Evolutionary conservation across 768 basidiomycete genomes (phyloP), one percentile per base, ranked within the genome.

Genomic region (Neoboletus brunneissimus): DNA sequence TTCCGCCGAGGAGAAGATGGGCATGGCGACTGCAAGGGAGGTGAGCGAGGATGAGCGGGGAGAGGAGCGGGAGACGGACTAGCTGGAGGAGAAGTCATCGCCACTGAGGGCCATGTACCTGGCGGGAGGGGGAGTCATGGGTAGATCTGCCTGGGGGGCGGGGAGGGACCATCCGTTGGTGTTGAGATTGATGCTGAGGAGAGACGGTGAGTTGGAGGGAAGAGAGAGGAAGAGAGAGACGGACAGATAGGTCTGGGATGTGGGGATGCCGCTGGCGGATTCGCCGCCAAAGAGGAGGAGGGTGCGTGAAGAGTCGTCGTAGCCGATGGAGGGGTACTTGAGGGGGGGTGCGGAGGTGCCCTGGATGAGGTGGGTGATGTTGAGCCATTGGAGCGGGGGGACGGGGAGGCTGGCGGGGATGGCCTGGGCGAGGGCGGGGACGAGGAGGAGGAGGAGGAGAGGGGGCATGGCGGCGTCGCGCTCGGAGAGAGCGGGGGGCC

Each of bases 231-330:
- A 48, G 20, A 27, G 38, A 42, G 29, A 54, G 18, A 67, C 86
- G 52, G 59, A 89, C 89, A 90, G 75, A 66, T 82, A 88, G 1
- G 89, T 91, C 59, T 82, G 76, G 1, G 80, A 80, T 66, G 83
- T 84, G 46, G 78, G 76, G 29, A 87, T 76, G 12, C 86, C 85
- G 57, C 80, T 80, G 53, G 81, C 75, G 5, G 88, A 87, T 72
- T 89, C 80, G 46, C 89, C 89, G 49, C 89, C 89, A 64, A 90
- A 91, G 51, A 91, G 78, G 61, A 91, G 74, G 51, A 91, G 70
- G 11, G 78, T 79, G 49, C 83, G 81, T 62, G 80, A 81, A 35
- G 40, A 55, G 61, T 68, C 71, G 63, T 75, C 71, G 65, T 76
- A 79, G 15, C 88, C 90, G 60, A 92, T 84, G 34, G 86, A 79